Percentiles rank a stretch among this genome's conserved stretches.
Evolutionary conservation across 108 stramenopile genomes (phyloP).

Genomic region (Pseudonitzschia multiseries): DNA sequence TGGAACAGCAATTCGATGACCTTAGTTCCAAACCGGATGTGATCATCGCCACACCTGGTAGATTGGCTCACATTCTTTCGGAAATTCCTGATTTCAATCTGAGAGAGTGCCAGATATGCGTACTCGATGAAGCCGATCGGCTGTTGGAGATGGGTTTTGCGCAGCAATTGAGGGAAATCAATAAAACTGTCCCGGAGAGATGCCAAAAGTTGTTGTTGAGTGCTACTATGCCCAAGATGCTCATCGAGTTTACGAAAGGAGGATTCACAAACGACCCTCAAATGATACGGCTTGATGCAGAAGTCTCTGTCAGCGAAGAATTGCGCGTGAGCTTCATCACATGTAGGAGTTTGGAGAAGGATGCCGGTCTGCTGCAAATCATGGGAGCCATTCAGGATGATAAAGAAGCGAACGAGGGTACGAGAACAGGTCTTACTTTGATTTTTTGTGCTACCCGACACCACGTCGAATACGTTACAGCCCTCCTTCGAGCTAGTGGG

Average conservation of each 20-base stretch:
- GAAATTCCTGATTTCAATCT: conserved; percentile 94
- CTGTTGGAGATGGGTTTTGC: conserved; percentile 99
- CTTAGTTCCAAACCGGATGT: conserved; percentile 91
- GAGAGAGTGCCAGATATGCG: conserved; percentile 75
- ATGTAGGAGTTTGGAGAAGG: conserved; percentile 88
- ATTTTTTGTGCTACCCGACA: conserved; percentile 97
- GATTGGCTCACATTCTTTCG: conserved; percentile 94
- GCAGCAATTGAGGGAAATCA: conserved; percentile 83
- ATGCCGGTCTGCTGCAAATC: conserved; percentile 92
- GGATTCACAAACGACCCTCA: conserved; percentile 89
- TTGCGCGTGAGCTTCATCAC: conserved; percentile 92
- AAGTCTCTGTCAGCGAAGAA: conserved; percentile 91
- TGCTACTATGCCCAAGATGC: conserved; percentile 95
- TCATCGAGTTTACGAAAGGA: conserved; percentile 97
- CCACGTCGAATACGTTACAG: conserved; percentile 95
- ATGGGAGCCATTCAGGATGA: conserved; percentile 78
- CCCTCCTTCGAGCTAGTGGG: conserved; percentile 67
- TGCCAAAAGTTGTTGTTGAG: conserved; percentile 94
- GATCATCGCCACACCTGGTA: conserved; percentile 97
- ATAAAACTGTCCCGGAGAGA: conserved; percentile 62
- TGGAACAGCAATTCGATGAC: conserved; percentile 94
- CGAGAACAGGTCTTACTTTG: conserved; percentile 70
- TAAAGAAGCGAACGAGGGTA: conserved; percentile 35
- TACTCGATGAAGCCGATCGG: conserved; percentile 99
- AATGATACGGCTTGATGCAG: conserved; percentile 94